Conservation (phyloP, 1,284 basidiomycete species). For the Omphalotus olearius region DNA sequence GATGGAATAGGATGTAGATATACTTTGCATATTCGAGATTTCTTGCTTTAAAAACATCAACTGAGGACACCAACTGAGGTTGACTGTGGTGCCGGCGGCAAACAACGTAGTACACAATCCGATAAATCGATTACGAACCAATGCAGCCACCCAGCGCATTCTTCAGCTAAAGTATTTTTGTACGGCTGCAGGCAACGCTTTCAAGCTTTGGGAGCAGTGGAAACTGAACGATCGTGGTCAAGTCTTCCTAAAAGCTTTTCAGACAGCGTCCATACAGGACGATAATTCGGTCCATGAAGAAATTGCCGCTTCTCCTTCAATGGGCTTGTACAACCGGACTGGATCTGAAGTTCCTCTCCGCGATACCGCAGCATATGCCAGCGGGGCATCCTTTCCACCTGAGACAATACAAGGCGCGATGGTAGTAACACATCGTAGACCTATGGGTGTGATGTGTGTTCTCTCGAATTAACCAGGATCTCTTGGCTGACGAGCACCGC, state of each 20-base stretch:
- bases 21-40: not conserved
- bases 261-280: conserved; percentile 37
- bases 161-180: too few species aligned
- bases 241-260: conserved; percentile 44
- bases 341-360: conserved; percentile 22
- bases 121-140: too few species aligned
- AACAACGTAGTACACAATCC: too few species aligned
- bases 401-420: conserved; percentile 24
- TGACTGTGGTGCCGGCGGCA: too few species aligned
- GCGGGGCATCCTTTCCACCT: conserved; percentile 29
- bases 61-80: too few species aligned
- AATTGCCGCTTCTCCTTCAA: conserved; percentile 29
- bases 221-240: conserved; percentile 34
- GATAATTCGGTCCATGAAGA: conserved; percentile 36
- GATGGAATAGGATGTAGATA: not conserved
- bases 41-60: too few species aligned
- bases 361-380: conserved; percentile 22
- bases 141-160: too few species aligned
- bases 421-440: conserved; percentile 27
- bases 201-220: conserved; percentile 44
- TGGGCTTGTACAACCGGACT: conserved; percentile 22
- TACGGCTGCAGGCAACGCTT: conserved; percentile 43
- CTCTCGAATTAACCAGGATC: not conserved
- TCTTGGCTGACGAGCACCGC: not conserved
- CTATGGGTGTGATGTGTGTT: conserved; percentile 36